Conservation (phyloP, 2,329 filamentous ascomycete species). For the Fusarium buxicola region DNA sequence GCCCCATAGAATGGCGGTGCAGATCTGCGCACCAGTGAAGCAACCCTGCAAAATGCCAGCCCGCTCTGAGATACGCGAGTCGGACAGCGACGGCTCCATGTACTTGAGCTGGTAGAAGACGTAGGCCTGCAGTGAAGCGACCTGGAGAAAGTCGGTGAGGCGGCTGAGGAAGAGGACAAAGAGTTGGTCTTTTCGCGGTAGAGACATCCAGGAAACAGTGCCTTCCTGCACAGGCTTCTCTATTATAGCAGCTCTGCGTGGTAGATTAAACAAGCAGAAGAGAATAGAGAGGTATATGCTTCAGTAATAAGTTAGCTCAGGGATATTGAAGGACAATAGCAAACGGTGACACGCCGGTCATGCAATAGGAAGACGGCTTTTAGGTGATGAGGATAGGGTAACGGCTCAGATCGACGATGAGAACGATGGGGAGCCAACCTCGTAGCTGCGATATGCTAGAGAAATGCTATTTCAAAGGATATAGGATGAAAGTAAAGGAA, state of each 20-base stretch:
- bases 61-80: constrained; percentile 71
- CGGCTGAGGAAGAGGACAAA: constrained; percentile 76
- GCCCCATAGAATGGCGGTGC: constrained; percentile 80
- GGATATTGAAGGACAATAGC: background rate
- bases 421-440: background rate
- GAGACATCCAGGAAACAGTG: constrained; percentile 73
- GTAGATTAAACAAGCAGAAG: background rate
- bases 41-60: constrained; percentile 77
- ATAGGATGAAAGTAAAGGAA: background rate
- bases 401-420: background rate
- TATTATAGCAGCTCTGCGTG: background rate
- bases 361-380: background rate
- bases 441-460: background rate
- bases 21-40: constrained; percentile 79
- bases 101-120: constrained; percentile 81
- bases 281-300: background rate
- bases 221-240: constrained; percentile 20
- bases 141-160: constrained; percentile 78
- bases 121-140: constrained; percentile 76
- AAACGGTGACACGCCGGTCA: too few relatives aligned
- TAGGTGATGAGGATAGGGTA: background rate
- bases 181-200: constrained; percentile 78
- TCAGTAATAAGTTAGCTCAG: background rate
- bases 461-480: background rate
- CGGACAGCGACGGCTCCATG: constrained; percentile 66